A percentile compares a stretch with the other conserved stretches of the same genome.
Conservation (phyloP, 2,329 filamentous ascomycete species). For the Fusarium chlamydosporum region DNA sequence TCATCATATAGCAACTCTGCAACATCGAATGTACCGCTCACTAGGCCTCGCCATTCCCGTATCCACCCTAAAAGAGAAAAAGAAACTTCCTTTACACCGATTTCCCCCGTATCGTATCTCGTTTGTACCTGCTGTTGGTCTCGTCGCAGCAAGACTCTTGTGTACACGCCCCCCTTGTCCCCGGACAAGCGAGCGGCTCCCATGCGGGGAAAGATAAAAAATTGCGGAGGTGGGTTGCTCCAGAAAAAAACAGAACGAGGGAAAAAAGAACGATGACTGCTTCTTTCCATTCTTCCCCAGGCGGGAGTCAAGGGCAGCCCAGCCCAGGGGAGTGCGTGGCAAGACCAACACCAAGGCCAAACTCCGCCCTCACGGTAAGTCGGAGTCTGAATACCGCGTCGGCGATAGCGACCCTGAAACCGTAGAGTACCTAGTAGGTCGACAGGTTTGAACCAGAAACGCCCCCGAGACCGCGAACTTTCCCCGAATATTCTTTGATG, state of each 20-base stretch:
- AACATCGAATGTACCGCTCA: constrained; percentile 7
- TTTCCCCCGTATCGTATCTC: constrained; percentile 25
- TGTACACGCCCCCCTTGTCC: constrained; percentile 37
- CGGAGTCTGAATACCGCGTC: constrained; percentile 37
- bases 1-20: constrained; percentile 5
- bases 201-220: constrained; percentile 44
- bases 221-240: constrained; percentile 45
- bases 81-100: constrained; percentile 40
- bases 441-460: background rate
- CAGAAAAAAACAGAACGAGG: constrained; percentile 14
- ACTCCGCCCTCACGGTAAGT: constrained; percentile 34
- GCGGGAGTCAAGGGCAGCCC: constrained; percentile 17
- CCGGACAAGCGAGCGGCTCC: constrained; percentile 43
- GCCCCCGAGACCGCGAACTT: constrained; percentile 40
- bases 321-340: constrained; percentile 9
- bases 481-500: constrained; percentile 29
- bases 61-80: constrained; percentile 28
- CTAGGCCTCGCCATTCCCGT: constrained; percentile 23
- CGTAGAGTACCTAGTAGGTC: constrained; percentile 7
- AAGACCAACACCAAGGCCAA: constrained; percentile 2
- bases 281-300: constrained; percentile 33
- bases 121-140: constrained; percentile 12
- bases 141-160: background rate
- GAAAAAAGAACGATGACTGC: constrained; percentile 10
- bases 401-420: constrained; percentile 25